Evolutionary conservation across 331 rosid genomes (phyloP), one percentile per base, ranked within the genome.

Genomic region (Pyracantha coccinea): DNA sequence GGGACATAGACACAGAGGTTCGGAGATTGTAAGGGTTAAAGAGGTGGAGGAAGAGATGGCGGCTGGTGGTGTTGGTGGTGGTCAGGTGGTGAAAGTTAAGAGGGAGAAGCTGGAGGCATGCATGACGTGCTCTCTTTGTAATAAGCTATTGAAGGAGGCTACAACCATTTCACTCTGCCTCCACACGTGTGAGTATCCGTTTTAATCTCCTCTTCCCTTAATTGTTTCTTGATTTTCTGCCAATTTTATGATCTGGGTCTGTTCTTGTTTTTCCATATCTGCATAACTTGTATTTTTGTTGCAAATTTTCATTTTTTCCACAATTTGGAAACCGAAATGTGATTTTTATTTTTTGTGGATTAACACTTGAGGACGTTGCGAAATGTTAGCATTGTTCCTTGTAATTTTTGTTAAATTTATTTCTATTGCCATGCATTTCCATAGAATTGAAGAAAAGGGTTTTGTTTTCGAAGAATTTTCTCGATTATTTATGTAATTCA

Each of bases 91-190:
- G 75, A 85, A 72, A 74, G 84, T 85, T 59, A 85, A 61, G 86
- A 85, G 89, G 83, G 84, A 74, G 78, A 77, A 29, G 3, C 77
- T 87, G 7, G 81, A 76, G 61, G 82, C 89, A 82, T 87, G 91
- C 91, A 87, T 87, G 91, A 87, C 91, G 89, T 87, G 91, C 85
- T 87, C 84, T 76, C 91, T 87, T 66, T 87, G 89, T 75, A 27
- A 85, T 33, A 87, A 76, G 78, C 89, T 87, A 55, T 71, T 87
- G 84, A 80, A 79, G 71, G 91, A 87, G 71, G 91, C 91, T 66
- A 87, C 91, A 10, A 87, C 91, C 35, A 83, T 85, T 15, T 87
- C 91, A 76, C 80, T 87, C 44, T 87, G 91, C 79, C 91, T 87
- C 63, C 89, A 87, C 83, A 85, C 91, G 78, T 87, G 91, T 87